A percentile compares a stretch with the other conserved stretches of the same genome.
Evolutionary conservation across 208 protist species (phyloP).

Genomic region (Leishmania tarentolae): DNA sequence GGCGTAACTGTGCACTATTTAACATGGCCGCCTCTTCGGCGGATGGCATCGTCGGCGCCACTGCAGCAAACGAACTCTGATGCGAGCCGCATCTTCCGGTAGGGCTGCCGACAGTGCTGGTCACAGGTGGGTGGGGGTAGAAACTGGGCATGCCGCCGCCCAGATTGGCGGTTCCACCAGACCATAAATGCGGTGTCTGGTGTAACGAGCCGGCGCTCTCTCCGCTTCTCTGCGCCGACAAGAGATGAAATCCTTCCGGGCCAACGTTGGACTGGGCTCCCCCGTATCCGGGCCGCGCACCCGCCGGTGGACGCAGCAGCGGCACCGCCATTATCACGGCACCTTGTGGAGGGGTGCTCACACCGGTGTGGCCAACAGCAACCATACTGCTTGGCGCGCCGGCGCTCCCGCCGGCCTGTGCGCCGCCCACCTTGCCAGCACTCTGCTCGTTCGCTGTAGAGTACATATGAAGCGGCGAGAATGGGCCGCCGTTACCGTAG

Average conservation of each 20-base stretch:
- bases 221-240: neutral
- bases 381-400: neutral
- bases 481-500: neutral
- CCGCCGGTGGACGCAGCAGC: constrained; percentile 26
- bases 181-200: constrained; percentile 4
- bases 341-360: neutral
- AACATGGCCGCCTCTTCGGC: constrained; percentile 13
- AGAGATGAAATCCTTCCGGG: constrained; percentile 7
- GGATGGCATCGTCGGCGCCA: constrained; percentile 13
- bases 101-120: neutral
- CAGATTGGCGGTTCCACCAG: neutral
- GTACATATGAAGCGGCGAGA: neutral
- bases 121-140: constrained; percentile 5
- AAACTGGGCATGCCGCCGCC: constrained; percentile 6
- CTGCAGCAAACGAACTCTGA: constrained; percentile 13
- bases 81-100: neutral
- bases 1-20: neutral
- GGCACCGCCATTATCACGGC: constrained; percentile 16
- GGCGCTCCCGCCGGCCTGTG: neutral
- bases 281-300: constrained; percentile 7
- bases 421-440: neutral
- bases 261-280: neutral
- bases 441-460: neutral
- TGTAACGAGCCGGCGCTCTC: neutral
- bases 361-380: neutral